phyloP scores from a whole-genome alignment of 306 rosid species.

The Citrullus colocynthis region DNA sequence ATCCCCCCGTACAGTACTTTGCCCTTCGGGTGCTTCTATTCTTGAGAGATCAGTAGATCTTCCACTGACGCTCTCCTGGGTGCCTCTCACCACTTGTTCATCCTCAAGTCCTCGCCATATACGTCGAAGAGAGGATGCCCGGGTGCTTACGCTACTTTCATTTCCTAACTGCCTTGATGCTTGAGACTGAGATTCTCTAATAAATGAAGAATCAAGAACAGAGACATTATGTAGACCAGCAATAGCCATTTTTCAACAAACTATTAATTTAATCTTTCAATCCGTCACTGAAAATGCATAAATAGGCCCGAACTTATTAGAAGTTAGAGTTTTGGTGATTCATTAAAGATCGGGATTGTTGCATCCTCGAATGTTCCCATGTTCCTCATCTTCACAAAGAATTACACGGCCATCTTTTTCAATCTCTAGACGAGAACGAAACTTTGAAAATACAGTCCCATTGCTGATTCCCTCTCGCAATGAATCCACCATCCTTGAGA shows the following conservation, averaged over 20 bases:
- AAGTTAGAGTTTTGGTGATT: slow-evolving; percentile 15
- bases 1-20: slow-evolving; percentile 22
- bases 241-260: slow-evolving; percentile 53
- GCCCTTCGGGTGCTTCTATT: slow-evolving; percentile 21
- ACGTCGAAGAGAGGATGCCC: slow-evolving; percentile 52
- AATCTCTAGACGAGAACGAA: slow-evolving; percentile 11
- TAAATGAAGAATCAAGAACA: slow-evolving; percentile 58
- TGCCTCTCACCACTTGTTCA: slow-evolving; percentile 51
- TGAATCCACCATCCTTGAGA: slow-evolving; percentile 6
- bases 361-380: slow-evolving; percentile 14
- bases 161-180: slow-evolving; percentile 38
- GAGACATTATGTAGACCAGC: slow-evolving; percentile 72
- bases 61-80: slow-evolving; percentile 52
- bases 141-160: slow-evolving; percentile 48
- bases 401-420: background rate
- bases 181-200: slow-evolving; percentile 55
- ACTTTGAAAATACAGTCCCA: slow-evolving; percentile 5
- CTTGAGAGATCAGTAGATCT: slow-evolving; percentile 27
- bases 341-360: slow-evolving; percentile 26
- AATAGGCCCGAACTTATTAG: slow-evolving; percentile 22
- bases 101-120: slow-evolving; percentile 89
- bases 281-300: slow-evolving; percentile 38
- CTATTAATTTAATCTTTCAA: slow-evolving; percentile 20
- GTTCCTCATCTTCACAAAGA: slow-evolving; percentile 1
- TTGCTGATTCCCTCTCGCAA: slow-evolving; percentile 10